These are phyloP conservation scores for Dysphania ambrosioides DNA, from an alignment of 148 eudicot species.

Conservation along the genomic window DNA sequence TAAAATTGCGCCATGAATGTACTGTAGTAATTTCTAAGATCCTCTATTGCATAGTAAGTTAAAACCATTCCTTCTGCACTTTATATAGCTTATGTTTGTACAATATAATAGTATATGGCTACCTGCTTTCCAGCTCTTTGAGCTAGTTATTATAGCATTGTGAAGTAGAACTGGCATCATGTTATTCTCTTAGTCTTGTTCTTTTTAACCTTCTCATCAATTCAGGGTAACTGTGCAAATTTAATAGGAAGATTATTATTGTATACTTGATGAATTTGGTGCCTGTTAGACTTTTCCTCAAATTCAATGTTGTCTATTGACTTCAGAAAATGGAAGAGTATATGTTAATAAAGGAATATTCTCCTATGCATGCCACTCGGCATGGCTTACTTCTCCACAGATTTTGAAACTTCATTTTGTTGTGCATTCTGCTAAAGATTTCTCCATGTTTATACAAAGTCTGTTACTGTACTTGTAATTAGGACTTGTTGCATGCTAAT, in stretches of 20 bases:
- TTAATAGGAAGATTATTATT: no score
- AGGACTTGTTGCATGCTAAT: not conserved
- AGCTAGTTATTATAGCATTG: not conserved
- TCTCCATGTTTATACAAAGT: not conserved
- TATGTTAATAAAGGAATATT: not conserved
- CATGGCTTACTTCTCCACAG: no score
- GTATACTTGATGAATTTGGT: no score
- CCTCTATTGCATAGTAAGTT: not conserved
- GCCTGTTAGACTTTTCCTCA: no score
- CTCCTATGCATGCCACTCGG: not conserved
- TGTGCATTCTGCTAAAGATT: no score
- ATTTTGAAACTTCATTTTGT: no score
- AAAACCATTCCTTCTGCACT: not conserved
- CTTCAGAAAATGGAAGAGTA: not conserved
- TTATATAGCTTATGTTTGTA: not conserved
- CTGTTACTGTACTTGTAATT: not conserved
- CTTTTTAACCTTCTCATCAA: no score
- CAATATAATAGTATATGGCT: not conserved
- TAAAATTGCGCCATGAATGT: not conserved
- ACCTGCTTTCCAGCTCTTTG: not conserved
- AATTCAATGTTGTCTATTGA: no score
- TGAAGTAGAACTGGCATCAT: no score
- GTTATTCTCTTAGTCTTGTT: not conserved
- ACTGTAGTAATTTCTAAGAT: not conserved
- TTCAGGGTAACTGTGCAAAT: no score